Conservation (phyloP, 345 rosid genomes). For the Rhizophora apiculata region DNA sequence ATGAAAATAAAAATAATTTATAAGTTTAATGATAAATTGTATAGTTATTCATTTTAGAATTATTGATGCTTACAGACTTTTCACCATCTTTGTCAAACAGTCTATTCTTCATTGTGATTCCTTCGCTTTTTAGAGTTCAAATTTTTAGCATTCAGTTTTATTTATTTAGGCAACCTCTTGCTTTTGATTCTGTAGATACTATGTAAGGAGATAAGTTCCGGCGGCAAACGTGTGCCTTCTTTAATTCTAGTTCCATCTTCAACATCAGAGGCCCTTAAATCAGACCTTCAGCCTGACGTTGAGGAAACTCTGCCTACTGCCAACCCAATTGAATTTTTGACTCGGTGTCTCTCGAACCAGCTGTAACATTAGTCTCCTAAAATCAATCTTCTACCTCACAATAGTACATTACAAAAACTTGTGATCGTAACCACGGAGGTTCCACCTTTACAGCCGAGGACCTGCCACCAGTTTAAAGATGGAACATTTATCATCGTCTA, state of each 20-base stretch:
- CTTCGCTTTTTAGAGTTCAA: conserved; percentile 17
- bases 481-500: conserved; percentile 39
- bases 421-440: conserved; percentile 26
- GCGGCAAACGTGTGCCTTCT: conserved; percentile 7
- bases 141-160: conserved; percentile 27
- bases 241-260: conserved; percentile 14
- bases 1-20: too few relatives aligned
- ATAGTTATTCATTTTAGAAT: neutral
- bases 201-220: neutral
- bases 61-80: conserved; percentile 25
- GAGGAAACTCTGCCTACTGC: neutral
- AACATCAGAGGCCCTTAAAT: conserved; percentile 8
- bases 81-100: conserved; percentile 4
- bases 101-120: conserved; percentile 32
- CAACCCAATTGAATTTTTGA: neutral
- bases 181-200: conserved; percentile 1
- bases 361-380: conserved; percentile 24
- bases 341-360: conserved; percentile 5
- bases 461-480: conserved; percentile 36
- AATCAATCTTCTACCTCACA: conserved; percentile 35
- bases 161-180: conserved; percentile 5
- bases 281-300: neutral
- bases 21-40: too few relatives aligned
- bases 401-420: conserved; percentile 23
- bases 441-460: conserved; percentile 28